These are phyloP conservation scores for Vitis vinifera DNA, from an alignment of 164 flowering plant species.

Conservation along the genomic window ASM3070453v1 NC_081812.1:23320001-23320500, in stretches of 20 bases:
- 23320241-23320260: not conserved
- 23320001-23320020: too few species aligned
- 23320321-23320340: too few species aligned
- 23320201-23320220: constrained; percentile 7
- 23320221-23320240: not conserved
- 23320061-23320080: constrained; percentile 2
- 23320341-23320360: too few species aligned
- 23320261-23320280: not conserved
- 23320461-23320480: too few species aligned
- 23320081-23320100: constrained; percentile 88
- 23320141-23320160: constrained; percentile 95
- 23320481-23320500: too few species aligned
- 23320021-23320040: not conserved
- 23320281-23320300: not conserved
- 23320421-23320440: too few species aligned
- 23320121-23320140: constrained; percentile 98
- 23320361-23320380: too few species aligned
- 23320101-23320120: constrained; percentile 99
- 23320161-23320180: constrained; percentile 87
- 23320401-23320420: too few species aligned
- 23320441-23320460: too few species aligned
- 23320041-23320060: not conserved
- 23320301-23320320: too few species aligned
- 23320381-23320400: too few species aligned
- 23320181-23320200: constrained; percentile 83